A percentile compares a stretch with the other conserved stretches of the same genome.
phyloP scores from a whole-genome alignment of 2,329 filamentous ascomycete genomes.

The Orbilia javanica region DNA sequence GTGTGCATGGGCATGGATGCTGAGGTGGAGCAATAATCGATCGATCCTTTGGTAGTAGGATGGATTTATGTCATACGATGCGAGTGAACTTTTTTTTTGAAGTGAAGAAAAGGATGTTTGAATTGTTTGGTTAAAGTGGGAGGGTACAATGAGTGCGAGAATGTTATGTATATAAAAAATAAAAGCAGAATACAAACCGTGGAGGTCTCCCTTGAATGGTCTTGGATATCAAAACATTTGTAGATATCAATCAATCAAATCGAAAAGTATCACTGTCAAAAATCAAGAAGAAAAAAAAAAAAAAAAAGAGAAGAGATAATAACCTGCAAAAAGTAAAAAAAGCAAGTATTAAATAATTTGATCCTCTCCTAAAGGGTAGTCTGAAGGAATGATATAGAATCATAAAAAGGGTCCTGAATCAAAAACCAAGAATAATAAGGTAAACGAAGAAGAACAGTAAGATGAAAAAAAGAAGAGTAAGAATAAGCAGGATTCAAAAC shows the following conservation, averaged over 20 bases:
- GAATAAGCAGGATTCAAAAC: neutral
- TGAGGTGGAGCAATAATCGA: neutral
- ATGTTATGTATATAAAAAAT: conserved; percentile 1
- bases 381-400: neutral
- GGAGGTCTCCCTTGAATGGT: neutral
- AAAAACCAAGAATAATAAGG: neutral
- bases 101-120: neutral
- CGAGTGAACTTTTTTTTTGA: neutral
- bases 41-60: neutral
- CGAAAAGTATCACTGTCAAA: neutral
- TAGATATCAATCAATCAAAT: neutral
- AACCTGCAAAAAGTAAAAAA: neutral
- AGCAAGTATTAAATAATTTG: conserved; percentile 11
- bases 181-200: neutral
- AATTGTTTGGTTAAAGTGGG: neutral
- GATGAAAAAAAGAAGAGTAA: too few relatives aligned
- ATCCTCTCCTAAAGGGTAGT: conserved; percentile 10
- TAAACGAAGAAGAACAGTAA: too few relatives aligned
- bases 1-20: too few relatives aligned
- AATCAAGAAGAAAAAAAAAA: neutral
- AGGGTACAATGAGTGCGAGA: conserved; percentile 12
- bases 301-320: neutral
- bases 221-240: neutral
- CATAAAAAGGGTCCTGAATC: neutral
- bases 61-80: neutral